A percentile compares a stretch with the other conserved stretches of the same genome.
Evolutionary conservation across 1,284 basidiomycete genomes (phyloP).

Genomic region (Rhodotorula sp.): DNA sequence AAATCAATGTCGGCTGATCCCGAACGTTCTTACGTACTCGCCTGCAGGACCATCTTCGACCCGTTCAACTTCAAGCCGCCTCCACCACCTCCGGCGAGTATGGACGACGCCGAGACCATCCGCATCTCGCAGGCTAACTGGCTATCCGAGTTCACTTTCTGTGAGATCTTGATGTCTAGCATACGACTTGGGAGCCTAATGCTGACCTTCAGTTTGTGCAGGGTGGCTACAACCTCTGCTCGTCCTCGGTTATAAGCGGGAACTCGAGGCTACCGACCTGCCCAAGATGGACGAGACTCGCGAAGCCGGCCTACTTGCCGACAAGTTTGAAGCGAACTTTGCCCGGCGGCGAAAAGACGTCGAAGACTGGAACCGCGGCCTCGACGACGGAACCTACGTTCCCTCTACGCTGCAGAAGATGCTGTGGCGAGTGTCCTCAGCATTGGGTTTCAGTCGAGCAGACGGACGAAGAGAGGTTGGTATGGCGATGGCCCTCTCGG

Average conservation of each 20-base stretch:
- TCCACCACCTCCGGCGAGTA: constrained; percentile 58
- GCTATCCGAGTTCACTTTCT: constrained; percentile 61
- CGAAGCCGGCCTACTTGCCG: constrained; percentile 57
- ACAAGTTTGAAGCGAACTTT: constrained; percentile 46
- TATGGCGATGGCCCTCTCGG: constrained; percentile 61
- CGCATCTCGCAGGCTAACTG: constrained; percentile 62
- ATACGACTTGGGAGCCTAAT: not conserved
- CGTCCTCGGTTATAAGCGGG: constrained; percentile 64
- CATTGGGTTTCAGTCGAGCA: constrained; percentile 29
- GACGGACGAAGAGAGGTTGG: constrained; percentile 55
- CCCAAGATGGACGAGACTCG: constrained; percentile 58
- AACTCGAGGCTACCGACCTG: constrained; percentile 23
- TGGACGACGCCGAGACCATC: constrained; percentile 63
- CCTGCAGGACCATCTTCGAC: constrained; percentile 29
- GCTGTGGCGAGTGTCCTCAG: constrained; percentile 32
- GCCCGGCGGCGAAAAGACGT: constrained; percentile 43
- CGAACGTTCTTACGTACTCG: not conserved
- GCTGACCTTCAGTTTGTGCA: not conserved
- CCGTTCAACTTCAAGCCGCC: constrained; percentile 51
- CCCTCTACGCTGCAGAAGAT: constrained; percentile 27
- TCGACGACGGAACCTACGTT: constrained; percentile 42
- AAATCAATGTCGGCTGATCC: too few species aligned
- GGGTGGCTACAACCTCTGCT: constrained; percentile 36
- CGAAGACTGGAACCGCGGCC: constrained; percentile 46
- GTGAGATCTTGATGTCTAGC: constrained; percentile 4